A percentile compares a stretch with the other conserved stretches of the same genome.
Conservation (phyloP, 1,284 basidiomycete genomes). For the Trichosporon inkin region DNA sequence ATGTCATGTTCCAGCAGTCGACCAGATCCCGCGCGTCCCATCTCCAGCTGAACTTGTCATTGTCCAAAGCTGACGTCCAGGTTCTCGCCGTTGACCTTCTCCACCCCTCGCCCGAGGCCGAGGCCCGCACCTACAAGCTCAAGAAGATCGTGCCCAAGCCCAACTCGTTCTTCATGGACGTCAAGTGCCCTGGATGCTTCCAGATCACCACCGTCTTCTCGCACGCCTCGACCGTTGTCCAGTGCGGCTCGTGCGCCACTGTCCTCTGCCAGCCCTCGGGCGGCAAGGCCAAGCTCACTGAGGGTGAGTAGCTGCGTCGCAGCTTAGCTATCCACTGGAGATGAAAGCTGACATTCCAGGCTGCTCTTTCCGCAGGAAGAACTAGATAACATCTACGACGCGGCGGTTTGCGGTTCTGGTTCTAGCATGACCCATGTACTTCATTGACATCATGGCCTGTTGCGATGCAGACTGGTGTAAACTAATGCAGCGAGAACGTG, state of each 20-base stretch:
- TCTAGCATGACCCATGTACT: constrained; percentile 29
- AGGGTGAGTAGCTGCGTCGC: constrained; percentile 63
- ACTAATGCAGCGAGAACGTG: background rate
- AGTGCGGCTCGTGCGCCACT: constrained; percentile 85
- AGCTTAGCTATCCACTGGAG: background rate
- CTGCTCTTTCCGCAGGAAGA: constrained; percentile 54
- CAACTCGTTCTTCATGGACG: constrained; percentile 99
- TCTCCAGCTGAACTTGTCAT: background rate
- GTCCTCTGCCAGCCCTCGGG: constrained; percentile 98
- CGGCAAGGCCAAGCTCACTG: constrained; percentile 96
- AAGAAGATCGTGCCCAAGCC: constrained; percentile 98
- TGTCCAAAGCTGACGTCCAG: constrained; percentile 55
- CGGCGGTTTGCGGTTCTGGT: constrained; percentile 23
- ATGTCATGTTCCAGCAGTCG: background rate
- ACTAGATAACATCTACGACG: constrained; percentile 34
- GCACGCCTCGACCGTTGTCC: constrained; percentile 53
- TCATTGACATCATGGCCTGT: constrained; percentile 22
- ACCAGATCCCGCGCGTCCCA: background rate
- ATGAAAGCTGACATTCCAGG: constrained; percentile 34
- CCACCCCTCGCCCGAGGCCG: constrained; percentile 84
- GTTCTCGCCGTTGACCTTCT: constrained; percentile 98
- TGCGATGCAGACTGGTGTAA: background rate
- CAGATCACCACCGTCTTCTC: constrained; percentile 55
- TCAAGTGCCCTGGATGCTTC: constrained; percentile 89
- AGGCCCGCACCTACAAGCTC: constrained; percentile 93